Conservation (phyloP, 1,139 yeast genomes). For the Debaryomyces sp. region DNA sequence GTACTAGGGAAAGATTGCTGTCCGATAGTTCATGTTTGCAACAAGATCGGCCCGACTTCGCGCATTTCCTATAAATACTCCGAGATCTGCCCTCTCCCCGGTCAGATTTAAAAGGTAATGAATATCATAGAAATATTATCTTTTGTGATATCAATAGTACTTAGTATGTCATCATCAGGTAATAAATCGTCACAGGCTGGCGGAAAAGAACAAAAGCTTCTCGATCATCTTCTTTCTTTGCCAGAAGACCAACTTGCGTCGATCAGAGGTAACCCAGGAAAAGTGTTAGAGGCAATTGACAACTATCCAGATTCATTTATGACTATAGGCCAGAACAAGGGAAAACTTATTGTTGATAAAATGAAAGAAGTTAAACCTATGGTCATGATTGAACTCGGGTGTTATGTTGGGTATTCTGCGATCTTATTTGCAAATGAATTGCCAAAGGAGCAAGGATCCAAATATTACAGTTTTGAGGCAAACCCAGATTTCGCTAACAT, state of each 20-base stretch:
- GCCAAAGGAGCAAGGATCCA: conserved; percentile 24
- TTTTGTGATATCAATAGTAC: not conserved
- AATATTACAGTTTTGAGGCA: conserved; percentile 42
- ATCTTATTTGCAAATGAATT: conserved; percentile 35
- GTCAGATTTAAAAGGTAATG: not conserved
- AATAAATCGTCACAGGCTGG: not conserved
- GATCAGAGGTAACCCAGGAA: conserved; percentile 30
- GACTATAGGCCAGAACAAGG: conserved; percentile 40
- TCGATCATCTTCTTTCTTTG: conserved; percentile 24
- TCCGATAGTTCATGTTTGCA: not conserved
- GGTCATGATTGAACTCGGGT: conserved; percentile 45
- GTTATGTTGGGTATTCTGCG: conserved; percentile 49
- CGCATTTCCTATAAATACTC: not conserved
- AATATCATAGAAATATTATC: not conserved
- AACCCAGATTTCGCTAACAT: conserved; percentile 35
- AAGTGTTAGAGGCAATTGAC: conserved; percentile 35
- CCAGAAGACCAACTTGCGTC: conserved; percentile 23
- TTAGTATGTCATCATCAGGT: not conserved
- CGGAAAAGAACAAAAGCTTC: conserved; percentile 24
- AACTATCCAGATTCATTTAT: conserved; percentile 26
- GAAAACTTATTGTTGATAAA: conserved; percentile 29
- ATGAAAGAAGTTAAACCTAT: conserved; percentile 31
- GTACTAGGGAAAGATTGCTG: not conserved
- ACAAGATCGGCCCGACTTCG: not conserved
- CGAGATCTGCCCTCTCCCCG: not conserved